Percentiles rank a stretch among this genome's conserved stretches.
These are phyloP conservation scores for Penstemon eatonii DNA, from an alignment of 257 asterid species.

Conservation along the genomic window DNA sequence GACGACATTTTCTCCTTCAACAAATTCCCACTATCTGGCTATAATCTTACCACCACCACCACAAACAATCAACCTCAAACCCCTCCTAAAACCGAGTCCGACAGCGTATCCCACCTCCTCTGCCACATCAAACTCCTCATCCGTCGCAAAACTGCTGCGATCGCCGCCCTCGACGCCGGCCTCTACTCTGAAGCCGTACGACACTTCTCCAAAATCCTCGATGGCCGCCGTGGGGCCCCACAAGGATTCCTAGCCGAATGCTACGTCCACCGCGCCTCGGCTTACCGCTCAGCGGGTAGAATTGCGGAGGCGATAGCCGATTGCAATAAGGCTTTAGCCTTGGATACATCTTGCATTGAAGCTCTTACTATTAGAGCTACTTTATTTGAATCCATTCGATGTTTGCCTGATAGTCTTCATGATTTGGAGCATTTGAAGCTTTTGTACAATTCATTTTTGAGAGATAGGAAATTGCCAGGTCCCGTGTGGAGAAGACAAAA, in stretches of 20 bases:
- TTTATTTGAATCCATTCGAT: slow-evolving; percentile 64
- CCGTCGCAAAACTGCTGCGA: slow-evolving; percentile 77
- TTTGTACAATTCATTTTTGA: slow-evolving; percentile 73
- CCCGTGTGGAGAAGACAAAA: slow-evolving; percentile 80
- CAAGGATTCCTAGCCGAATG: slow-evolving; percentile 71
- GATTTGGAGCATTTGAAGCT: slow-evolving; percentile 90
- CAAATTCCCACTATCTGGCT: slow-evolving; percentile 50
- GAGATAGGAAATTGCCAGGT: slow-evolving; percentile 71
- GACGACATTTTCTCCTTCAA: slow-evolving; percentile 74
- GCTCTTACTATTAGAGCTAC: slow-evolving; percentile 74
- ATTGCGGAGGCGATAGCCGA: slow-evolving; percentile 73
- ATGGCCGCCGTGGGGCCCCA: slow-evolving; percentile 77
- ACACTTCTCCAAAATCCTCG: slow-evolving; percentile 74
- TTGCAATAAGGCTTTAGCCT: slow-evolving; percentile 71
- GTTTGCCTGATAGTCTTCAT: slow-evolving; percentile 83
- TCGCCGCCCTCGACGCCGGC: slow-evolving; percentile 76
- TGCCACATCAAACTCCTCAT: slow-evolving; percentile 65
- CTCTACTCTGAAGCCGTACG: slow-evolving; percentile 62
- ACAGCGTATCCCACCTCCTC: slow-evolving; percentile 64
- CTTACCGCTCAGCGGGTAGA: slow-evolving; percentile 58
- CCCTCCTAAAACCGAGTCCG: slow-evolving; percentile 56
- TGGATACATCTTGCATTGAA: slow-evolving; percentile 74
- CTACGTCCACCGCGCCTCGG: slow-evolving; percentile 62
- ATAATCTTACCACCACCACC: slow-evolving; percentile 14
- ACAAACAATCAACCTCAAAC: slow-evolving; percentile 32